Conservation (phyloP, 129 eudicot species). For the Pittosporum tobira region DNA sequence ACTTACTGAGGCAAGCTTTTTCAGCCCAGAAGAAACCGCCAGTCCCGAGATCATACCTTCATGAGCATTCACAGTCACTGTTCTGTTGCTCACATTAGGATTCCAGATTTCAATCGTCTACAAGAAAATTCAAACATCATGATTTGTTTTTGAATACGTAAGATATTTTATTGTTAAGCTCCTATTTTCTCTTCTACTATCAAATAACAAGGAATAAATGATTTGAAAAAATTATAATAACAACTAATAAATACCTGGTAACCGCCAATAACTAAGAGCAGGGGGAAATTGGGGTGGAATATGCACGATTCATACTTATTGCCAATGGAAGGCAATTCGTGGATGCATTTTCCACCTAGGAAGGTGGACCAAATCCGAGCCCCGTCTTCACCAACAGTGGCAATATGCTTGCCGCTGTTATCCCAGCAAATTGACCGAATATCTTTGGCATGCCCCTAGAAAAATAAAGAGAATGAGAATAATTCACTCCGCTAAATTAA, state of each 20-base stretch:
- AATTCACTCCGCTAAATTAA: background rate
- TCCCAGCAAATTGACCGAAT: constrained; percentile 42
- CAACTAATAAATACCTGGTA: constrained; percentile 33
- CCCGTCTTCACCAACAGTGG: constrained; percentile 35
- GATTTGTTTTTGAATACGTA: background rate
- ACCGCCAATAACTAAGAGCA: constrained; percentile 26
- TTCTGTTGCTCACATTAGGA: background rate
- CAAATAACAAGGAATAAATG: no score
- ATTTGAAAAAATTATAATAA: no score
- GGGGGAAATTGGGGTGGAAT: constrained; percentile 26
- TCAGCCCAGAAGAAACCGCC: background rate
- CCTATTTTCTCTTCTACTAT: no score
- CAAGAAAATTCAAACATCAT: no score
- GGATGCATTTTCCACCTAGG: constrained; percentile 22
- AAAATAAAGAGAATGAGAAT: constrained; percentile 2
- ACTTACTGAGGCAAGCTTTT: background rate
- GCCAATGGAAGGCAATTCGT: constrained; percentile 21
- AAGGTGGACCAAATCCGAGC: constrained; percentile 26
- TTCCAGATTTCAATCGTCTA: background rate
- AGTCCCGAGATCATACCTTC: background rate
- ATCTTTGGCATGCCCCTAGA: constrained; percentile 31
- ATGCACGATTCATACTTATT: constrained; percentile 27
- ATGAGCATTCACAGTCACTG: background rate
- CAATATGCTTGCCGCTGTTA: constrained; percentile 25
- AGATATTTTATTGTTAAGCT: no score